Conservation (phyloP, 2,329 filamentous ascomycete genomes). For the Fonsecaea erecta region DNA sequence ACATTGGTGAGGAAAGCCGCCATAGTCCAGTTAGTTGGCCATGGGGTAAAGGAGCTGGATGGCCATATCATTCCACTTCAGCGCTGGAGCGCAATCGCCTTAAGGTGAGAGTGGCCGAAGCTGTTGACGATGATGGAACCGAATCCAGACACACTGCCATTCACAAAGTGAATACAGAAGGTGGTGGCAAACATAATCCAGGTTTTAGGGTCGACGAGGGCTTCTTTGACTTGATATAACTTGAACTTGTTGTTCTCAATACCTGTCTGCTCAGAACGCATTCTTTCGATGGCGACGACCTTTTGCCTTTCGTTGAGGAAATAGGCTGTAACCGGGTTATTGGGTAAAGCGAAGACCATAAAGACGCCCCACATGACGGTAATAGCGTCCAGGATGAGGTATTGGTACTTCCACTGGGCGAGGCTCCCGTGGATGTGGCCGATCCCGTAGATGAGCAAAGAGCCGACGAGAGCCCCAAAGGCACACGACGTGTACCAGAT, state of each 20-base stretch:
- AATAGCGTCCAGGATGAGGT: constrained; percentile 51
- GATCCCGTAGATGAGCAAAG: constrained; percentile 44
- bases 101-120: no score
- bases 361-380: constrained; percentile 47
- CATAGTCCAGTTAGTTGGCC: no score
- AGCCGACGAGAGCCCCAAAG: constrained; percentile 38
- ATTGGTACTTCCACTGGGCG: constrained; percentile 43
- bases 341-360: constrained; percentile 47
- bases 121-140: constrained; percentile 40
- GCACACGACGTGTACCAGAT: constrained; percentile 21
- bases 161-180: constrained; percentile 39
- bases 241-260: constrained; percentile 59
- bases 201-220: constrained; percentile 51
- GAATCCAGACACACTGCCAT: constrained; percentile 41
- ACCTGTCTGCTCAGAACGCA: constrained; percentile 55
- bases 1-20: no score
- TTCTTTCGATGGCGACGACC: constrained; percentile 46
- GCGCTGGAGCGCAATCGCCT: no score
- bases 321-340: constrained; percentile 45
- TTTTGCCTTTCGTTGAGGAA: constrained; percentile 46
- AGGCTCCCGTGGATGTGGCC: constrained; percentile 41
- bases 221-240: constrained; percentile 51
- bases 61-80: no score
- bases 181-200: constrained; percentile 37
- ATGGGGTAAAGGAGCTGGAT: no score